phyloP scores from a whole-genome alignment of 306 rosid genomes.

The Casuarina cunninghamiana region DNA sequence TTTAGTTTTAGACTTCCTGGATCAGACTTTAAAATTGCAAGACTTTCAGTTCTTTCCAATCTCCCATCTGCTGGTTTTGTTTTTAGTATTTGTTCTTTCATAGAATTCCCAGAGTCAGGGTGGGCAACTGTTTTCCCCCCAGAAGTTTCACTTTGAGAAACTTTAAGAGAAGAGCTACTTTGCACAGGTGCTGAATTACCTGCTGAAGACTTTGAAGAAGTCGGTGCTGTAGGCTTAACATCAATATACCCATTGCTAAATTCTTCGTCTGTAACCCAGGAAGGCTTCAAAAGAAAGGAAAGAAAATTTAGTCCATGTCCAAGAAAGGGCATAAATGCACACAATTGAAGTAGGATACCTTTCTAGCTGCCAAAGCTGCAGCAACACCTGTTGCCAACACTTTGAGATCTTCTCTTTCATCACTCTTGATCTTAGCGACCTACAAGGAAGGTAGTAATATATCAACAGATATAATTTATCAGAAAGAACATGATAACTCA shows the following conservation, averaged over 20 bases:
- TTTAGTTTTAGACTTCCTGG: conserved; percentile 64
- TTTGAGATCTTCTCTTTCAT: conserved; percentile 97
- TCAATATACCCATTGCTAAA: conserved; percentile 93
- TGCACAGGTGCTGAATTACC: conserved; percentile 52
- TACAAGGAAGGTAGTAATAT: conserved; percentile 30
- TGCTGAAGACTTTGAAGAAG: conserved; percentile 59
- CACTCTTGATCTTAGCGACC: conserved; percentile 96
- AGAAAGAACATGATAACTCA: background rate
- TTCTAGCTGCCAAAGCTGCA: conserved; percentile 95
- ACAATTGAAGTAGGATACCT: conserved; percentile 47
- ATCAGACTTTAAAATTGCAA: conserved; percentile 55
- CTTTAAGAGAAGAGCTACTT: conserved; percentile 48
- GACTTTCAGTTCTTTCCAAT: conserved; percentile 61
- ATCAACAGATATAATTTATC: conserved; percentile 6
- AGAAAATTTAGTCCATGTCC: background rate
- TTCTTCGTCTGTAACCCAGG: conserved; percentile 96
- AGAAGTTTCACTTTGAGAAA: conserved; percentile 59
- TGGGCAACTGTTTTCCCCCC: conserved; percentile 57
- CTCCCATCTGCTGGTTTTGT: conserved; percentile 60
- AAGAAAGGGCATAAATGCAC: conserved; percentile 14
- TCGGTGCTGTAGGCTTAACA: conserved; percentile 63
- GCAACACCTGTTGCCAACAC: conserved; percentile 97
- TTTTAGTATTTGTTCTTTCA: conserved; percentile 60
- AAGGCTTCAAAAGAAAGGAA: conserved; percentile 60
- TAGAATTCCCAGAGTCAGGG: conserved; percentile 52